Percentiles rank a stretch among this genome's conserved stretches.
Evolutionary conservation across 805 yeast genomes (phyloP).

Genomic region (Yamadazyma nakazawae): DNA sequence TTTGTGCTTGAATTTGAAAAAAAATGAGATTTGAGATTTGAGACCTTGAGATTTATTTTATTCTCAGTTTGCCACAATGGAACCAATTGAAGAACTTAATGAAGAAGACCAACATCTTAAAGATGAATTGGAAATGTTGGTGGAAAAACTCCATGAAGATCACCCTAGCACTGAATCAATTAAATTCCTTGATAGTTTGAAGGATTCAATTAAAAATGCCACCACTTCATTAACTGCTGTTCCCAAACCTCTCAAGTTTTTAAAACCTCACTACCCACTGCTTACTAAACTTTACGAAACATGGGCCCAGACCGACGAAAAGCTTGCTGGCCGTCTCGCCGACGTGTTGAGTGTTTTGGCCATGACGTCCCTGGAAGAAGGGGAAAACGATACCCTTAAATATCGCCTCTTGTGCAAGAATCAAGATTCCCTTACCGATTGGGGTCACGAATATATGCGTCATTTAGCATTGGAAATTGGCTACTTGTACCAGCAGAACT

Average conservation of each 20-base stretch:
- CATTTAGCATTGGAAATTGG: slow-evolving; percentile 96
- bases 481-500: slow-evolving; percentile 62
- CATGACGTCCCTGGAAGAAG: slow-evolving; percentile 87
- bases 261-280: slow-evolving; percentile 80
- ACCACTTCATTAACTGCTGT: slow-evolving; percentile 99
- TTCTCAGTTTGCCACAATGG: not conserved
- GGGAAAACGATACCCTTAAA: slow-evolving; percentile 72
- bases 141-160: slow-evolving; percentile 67
- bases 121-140: slow-evolving; percentile 80
- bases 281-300: slow-evolving; percentile 61
- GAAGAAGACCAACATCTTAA: slow-evolving; percentile 92
- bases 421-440: slow-evolving; percentile 60
- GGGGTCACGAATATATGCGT: slow-evolving; percentile 99
- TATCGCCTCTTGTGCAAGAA: slow-evolving; percentile 62
- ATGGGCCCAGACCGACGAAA: slow-evolving; percentile 47
- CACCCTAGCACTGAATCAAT: slow-evolving; percentile 45
- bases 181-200: slow-evolving; percentile 65
- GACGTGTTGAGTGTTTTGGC: slow-evolving; percentile 91
- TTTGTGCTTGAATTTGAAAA: too few species aligned
- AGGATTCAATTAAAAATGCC: slow-evolving; percentile 78
- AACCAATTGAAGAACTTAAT: slow-evolving; percentile 64
- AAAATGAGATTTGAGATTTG: too few species aligned
- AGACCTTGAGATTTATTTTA: too few species aligned
- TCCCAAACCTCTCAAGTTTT: slow-evolving; percentile 95
- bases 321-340: slow-evolving; percentile 52